phyloP scores from a whole-genome alignment of 371 early-diverging fungal species.

The Parasitella parasitica region DNA sequence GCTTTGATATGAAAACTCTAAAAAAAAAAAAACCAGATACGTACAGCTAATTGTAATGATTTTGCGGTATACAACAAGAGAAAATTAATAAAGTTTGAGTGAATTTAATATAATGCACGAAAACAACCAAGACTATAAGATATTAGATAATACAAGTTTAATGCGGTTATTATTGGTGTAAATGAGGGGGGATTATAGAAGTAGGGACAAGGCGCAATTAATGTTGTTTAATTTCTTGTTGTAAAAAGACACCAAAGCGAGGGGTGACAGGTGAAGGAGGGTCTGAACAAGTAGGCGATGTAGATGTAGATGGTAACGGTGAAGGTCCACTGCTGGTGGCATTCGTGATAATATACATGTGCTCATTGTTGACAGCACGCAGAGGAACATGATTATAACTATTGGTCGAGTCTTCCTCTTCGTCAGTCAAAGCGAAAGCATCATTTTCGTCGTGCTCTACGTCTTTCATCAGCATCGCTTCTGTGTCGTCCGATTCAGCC shows the following conservation, averaged over 20 bases:
- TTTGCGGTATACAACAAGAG: too few relatives aligned
- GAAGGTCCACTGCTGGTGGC: neutral
- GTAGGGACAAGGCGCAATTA: neutral
- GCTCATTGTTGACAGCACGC: neutral
- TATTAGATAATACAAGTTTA: too few relatives aligned
- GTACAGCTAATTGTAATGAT: too few relatives aligned
- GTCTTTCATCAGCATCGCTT: neutral
- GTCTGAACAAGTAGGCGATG: conserved; percentile 30
- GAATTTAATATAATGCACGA: too few relatives aligned
- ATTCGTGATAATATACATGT: neutral
- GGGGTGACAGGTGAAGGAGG: conserved; percentile 40
- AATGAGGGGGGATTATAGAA: too few relatives aligned
- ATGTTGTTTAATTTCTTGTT: neutral
- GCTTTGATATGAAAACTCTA: neutral
- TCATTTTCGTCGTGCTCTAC: neutral
- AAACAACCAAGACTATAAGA: neutral
- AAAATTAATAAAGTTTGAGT: neutral
- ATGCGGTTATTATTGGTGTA: too few relatives aligned
- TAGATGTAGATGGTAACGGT: conserved; percentile 11
- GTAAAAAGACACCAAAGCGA: conserved; percentile 10
- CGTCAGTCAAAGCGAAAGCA: neutral
- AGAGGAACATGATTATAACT: conserved; percentile 19
- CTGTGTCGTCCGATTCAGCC: neutral
- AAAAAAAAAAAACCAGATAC: too few relatives aligned
- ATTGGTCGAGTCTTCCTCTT: neutral